Conservation (phyloP, 352 stramenopile species). For the Elongisporangium senticosum region DNA sequence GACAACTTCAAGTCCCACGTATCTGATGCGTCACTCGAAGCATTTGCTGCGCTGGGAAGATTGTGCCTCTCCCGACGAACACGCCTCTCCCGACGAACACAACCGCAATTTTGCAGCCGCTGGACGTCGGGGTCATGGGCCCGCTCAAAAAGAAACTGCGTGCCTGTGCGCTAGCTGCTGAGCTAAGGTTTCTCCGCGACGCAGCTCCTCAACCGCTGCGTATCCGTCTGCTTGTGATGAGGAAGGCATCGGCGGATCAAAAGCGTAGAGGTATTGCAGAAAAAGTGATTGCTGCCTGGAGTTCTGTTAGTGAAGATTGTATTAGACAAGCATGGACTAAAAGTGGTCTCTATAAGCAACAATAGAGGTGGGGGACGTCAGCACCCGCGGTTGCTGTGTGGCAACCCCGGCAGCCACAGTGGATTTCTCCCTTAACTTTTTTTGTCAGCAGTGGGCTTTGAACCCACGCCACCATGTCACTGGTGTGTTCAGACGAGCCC, state of each 20-base stretch:
- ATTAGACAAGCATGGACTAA: constrained; percentile 16
- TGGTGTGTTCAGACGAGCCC: too few relatives aligned
- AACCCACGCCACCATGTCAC: too few relatives aligned
- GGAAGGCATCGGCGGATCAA: constrained; percentile 1
- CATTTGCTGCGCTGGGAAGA: constrained; percentile 7
- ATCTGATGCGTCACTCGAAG: not conserved
- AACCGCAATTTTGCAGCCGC: constrained; percentile 15
- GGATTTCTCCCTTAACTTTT: too few relatives aligned
- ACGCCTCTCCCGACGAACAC: constrained; percentile 18
- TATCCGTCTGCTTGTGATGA: constrained; percentile 6
- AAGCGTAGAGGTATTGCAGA: constrained; percentile 13
- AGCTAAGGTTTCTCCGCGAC: constrained; percentile 1
- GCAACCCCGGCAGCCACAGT: too few relatives aligned
- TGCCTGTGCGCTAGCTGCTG: constrained; percentile 3
- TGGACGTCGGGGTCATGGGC: constrained; percentile 19
- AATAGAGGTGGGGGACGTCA: too few relatives aligned
- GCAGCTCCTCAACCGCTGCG: too few relatives aligned
- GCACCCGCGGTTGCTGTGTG: too few relatives aligned
- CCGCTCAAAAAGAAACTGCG: constrained; percentile 19
- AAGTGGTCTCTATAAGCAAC: constrained; percentile 2
- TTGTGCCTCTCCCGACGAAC: too few relatives aligned
- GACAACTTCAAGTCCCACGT: constrained; percentile 6
- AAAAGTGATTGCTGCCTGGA: constrained; percentile 11
- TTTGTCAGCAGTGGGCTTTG: too few relatives aligned
- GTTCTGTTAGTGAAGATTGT: constrained; percentile 4